Evolutionary conservation across 371 early-diverging fungal species (phyloP).

Genomic region (Lichtheimia ornata): DNA sequence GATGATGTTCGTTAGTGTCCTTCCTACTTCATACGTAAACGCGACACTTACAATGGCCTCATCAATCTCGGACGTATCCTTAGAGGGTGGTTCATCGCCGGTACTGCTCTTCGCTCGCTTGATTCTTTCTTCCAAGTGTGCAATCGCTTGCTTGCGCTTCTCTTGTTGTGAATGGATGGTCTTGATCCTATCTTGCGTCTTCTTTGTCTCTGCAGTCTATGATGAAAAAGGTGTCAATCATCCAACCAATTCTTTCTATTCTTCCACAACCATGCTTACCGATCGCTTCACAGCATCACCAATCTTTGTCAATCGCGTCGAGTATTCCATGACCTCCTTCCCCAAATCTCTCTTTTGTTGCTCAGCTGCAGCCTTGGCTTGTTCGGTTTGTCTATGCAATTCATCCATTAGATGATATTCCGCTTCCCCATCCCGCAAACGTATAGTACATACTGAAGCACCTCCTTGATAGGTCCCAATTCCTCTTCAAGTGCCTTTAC

Average conservation of each 20-base stretch:
- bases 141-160: conserved; percentile 35
- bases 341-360: neutral
- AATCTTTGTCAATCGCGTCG: conserved; percentile 7
- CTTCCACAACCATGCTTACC: conserved; percentile 6
- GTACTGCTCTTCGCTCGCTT: conserved; percentile 12
- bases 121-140: conserved; percentile 45
- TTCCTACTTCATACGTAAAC: too few species aligned
- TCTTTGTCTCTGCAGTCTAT: conserved; percentile 1
- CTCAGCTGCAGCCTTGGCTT: neutral
- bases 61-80: conserved; percentile 35
- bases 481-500: conserved; percentile 36
- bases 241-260: too few species aligned
- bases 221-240: neutral
- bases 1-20: too few species aligned
- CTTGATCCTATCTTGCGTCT: conserved; percentile 18
- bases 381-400: neutral
- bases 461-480: conserved; percentile 39
- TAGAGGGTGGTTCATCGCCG: conserved; percentile 25
- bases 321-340: neutral
- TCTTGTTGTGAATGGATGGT: conserved; percentile 40
- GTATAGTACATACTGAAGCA: conserved; percentile 25
- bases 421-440: neutral
- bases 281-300: conserved; percentile 7
- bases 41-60: conserved; percentile 45
- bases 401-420: neutral